Base-by-base conservation (phyloP, 1,139 yeast genomes). In the Saccharomyces pastorianus region DNA sequence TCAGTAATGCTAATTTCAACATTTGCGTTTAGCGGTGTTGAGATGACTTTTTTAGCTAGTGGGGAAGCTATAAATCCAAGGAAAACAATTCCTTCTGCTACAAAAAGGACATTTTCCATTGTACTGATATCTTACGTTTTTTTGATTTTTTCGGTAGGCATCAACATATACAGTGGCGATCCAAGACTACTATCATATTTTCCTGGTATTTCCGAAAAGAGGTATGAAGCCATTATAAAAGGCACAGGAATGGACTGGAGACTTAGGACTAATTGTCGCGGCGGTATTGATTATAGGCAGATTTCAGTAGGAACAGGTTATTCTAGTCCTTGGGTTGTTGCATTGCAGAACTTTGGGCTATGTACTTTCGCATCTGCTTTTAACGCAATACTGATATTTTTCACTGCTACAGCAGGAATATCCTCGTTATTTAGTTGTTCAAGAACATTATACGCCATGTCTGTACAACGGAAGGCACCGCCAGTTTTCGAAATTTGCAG, bases 1-100 rank as follows among this genome's bases (percentile, higher is more conserved):
- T 78, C 81, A 1, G 89, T 89, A 0, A 72, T 83, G 8, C 71
- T 82, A 46, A 80, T 82, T 23, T 84, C 89, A 0, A 76, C 88
- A 0, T 86, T 83, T 65, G 84, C 95, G 0, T 88, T 83, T 63
- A 81, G 85, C 58, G 96, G 96, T 1, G 84, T 90, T 0, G 95
- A 88, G 63, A 81, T 85, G 62, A 90, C 88, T 27, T 84, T 87
- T 61, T 80, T 88, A 55, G 90, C 95, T 1, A 91, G 93, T n/a
- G 89, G 93, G 61, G 96, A 89, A 68, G 88, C 93, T 4, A 75
- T 84, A 55, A 84, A 87, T 62, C 96, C 96, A 0, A 76, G 96
- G 56, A 80, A 78, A 55, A 82, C 93, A 0, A 75, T 88, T 41
- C 95, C 95, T 1, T 79, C 83, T 9, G 95, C 96, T 0, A 85